phyloP scores from a whole-genome alignment of 371 early-diverging fungal species.

The Mortierella sp. region DNA sequence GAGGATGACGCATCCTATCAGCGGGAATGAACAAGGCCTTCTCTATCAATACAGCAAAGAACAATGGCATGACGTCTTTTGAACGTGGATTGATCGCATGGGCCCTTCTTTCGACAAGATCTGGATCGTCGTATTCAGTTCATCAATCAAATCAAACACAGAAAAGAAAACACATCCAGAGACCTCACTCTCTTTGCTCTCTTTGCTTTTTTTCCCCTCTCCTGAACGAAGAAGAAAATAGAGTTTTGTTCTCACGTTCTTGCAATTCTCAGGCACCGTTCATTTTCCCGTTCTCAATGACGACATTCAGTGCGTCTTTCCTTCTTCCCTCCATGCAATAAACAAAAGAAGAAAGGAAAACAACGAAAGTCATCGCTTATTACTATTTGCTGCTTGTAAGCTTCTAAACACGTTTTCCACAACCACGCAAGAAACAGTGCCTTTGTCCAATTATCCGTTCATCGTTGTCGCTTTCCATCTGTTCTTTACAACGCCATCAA shows the following conservation, averaged over 20 bases:
- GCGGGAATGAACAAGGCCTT: neutral
- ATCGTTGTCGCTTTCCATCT: neutral
- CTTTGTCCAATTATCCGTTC: no score
- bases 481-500: neutral
- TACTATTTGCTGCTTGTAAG: no score
- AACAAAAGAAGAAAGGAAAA: no score
- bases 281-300: neutral
- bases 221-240: neutral
- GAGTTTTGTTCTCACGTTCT: neutral
- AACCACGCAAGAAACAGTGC: no score
- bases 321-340: neutral
- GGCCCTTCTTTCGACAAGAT: neutral
- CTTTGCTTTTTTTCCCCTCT: no score
- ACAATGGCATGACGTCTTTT: neutral
- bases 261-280: neutral
- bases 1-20: neutral
- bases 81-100: neutral
- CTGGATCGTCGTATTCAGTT: neutral
- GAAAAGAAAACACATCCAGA: no score
- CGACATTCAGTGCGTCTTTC: neutral
- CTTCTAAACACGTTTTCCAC: no score
- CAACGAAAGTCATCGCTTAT: no score
- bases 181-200: no score
- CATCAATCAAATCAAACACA: neutral
- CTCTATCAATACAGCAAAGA: neutral